Base-by-base conservation (phyloP, 495 filamentous ascomycete genomes). In the Glutinoglossum americanum region DNA sequence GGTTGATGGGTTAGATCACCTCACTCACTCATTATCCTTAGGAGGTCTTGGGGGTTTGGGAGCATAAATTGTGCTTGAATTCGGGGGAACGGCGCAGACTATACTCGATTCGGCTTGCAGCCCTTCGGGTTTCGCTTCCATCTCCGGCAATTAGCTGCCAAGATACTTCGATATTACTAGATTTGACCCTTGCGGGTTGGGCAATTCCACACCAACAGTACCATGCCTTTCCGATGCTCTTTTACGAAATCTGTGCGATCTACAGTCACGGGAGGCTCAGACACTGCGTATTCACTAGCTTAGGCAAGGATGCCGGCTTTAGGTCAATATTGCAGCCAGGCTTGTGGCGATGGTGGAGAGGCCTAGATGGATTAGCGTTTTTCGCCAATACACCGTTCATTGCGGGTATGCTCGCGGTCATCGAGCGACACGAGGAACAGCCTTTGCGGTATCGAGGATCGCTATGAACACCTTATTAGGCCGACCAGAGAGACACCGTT, bases 41-140 rank as follows among this genome's bases (percentile, higher is more conserved):
- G 76, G 76, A 48, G 76, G 76, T 6, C 76, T 75, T 13, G 75
- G 76, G 56, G 75, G 73, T 27, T 70, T 71, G 17, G 76, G 76
- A 10, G 70, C 71, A 7, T 19, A 64, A 17, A 68, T 74, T 45
- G 68, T 66, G 8, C 61, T 74, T 21, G 10, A n/a, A n/a, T n/a
- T 57, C 4, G 62, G 64, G 15, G 74, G 70, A 17, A 63, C 64
- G 57, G 59, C 79, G 1, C 76, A 75, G 47, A 66, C 63, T 0
- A 67, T 73, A 4, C 62, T 74, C 8, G 74, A 67, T 33, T 17
- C 44, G 2, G 39, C 21, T 8, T 10, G 17, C 6, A 25, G 21
- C 35, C 39, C 56, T 26, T n/a, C 3, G 17, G 9, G 15, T 32
- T 8, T 13, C 13, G 11, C 49, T 32, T 51, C 53, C 28, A 39